These are phyloP conservation scores for Ammopiptanthus mongolicus DNA, from an alignment of 306 rosid species.

Conservation along the genomic window DNA sequence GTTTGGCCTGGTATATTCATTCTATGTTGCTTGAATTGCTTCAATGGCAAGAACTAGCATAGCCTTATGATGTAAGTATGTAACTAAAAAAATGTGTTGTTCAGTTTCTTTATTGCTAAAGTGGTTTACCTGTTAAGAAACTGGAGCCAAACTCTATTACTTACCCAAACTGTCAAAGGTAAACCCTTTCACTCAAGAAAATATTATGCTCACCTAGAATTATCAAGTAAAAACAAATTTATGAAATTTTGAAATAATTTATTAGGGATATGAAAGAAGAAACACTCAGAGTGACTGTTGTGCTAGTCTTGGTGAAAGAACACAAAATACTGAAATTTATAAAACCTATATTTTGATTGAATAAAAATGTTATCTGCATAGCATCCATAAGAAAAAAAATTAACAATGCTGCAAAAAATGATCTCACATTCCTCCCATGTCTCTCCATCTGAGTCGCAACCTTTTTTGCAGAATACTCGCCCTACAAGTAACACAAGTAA, in stretches of 20 bases:
- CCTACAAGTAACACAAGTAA: conserved; percentile 34
- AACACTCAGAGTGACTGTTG: not conserved
- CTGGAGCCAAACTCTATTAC: not conserved
- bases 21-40: not conserved
- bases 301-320: not conserved
- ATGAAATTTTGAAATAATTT: not conserved
- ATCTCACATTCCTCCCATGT: conserved; percentile 70
- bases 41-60: not conserved
- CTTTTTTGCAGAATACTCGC: conserved; percentile 82
- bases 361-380: not conserved
- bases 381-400: not conserved
- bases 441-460: conserved; percentile 64
- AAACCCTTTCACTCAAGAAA: not conserved
- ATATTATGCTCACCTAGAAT: not conserved
- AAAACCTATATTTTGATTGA: not conserved
- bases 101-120: not conserved
- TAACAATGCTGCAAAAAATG: not conserved
- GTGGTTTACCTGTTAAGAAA: not conserved
- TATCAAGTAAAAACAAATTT: not conserved
- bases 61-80: not conserved
- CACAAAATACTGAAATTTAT: not conserved
- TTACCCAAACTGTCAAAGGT: not conserved
- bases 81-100: not conserved
- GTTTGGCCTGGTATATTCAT: not conserved
- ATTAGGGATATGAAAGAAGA: not conserved